A percentile compares a stretch with the other conserved stretches of the same genome.
Evolutionary conservation across 345 rosid species (phyloP).

Genomic region (Populus deltoides): DNA sequence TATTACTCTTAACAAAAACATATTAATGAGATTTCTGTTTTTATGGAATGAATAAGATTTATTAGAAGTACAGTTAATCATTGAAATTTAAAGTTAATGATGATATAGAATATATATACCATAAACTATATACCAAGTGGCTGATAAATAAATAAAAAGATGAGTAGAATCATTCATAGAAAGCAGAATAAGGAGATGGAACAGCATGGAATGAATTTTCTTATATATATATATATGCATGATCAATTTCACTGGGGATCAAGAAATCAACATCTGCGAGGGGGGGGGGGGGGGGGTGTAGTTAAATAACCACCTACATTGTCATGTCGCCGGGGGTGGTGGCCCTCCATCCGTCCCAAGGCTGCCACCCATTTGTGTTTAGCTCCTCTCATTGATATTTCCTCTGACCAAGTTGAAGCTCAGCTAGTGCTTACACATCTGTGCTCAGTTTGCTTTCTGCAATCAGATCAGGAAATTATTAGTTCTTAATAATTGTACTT

Average conservation of each 20-base stretch:
- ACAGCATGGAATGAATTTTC: neutral
- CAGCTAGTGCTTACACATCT: neutral
- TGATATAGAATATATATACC: neutral
- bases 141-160: neutral
- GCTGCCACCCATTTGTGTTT: neutral
- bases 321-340: constrained; percentile 4
- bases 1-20: too few relatives aligned
- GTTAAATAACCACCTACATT: constrained; percentile 12
- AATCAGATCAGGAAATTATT: neutral
- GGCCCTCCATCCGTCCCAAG: constrained; percentile 5
- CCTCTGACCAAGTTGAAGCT: neutral
- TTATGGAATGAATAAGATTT: too few relatives aligned
- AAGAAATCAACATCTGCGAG: neutral
- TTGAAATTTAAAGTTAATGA: too few relatives aligned
- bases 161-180: neutral
- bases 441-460: neutral
- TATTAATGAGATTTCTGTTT: too few relatives aligned
- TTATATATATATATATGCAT: neutral
- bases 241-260: constrained; percentile 1
- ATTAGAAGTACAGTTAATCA: too few relatives aligned
- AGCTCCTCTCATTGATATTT: neutral
- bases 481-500: constrained; percentile 14
- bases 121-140: neutral
- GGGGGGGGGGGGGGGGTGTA: neutral
- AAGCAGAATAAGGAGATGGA: neutral